Conservation (phyloP, 805 yeast species). For the Dipodascopsis tothii region DNA sequence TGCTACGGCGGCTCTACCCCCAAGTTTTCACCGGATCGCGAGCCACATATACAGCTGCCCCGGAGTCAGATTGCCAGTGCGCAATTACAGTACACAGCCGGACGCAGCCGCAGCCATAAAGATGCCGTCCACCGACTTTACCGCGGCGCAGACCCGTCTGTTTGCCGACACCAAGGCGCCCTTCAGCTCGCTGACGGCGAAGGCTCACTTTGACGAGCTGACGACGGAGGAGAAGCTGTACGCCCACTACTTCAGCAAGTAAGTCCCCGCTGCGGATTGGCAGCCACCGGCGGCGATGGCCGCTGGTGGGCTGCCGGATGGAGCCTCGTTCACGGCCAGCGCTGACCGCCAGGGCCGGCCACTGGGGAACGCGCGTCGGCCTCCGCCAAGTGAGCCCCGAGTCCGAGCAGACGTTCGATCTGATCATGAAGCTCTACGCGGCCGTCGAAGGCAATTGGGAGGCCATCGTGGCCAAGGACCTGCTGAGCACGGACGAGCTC, state of each 20-base stretch:
- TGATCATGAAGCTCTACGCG: conserved; percentile 55
- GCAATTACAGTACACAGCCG: no score
- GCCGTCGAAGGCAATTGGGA: conserved; percentile 43
- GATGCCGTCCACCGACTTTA: no score
- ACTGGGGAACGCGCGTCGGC: conserved; percentile 73
- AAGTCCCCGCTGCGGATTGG: neutral
- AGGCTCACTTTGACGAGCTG: conserved; percentile 59
- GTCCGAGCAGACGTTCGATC: conserved; percentile 65
- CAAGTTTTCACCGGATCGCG: no score
- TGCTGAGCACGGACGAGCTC: conserved; percentile 35
- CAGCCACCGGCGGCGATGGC: no score
- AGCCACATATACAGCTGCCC: no score
- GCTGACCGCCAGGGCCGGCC: conserved; percentile 47
- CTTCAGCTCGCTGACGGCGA: conserved; percentile 60
- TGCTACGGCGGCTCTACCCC: no score
- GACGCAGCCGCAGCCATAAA: no score
- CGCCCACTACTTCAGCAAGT: conserved; percentile 71
- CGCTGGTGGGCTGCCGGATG: no score
- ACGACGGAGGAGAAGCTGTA: conserved; percentile 55
- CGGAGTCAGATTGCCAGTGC: no score
- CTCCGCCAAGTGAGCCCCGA: conserved; percentile 77
- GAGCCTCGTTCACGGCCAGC: no score
- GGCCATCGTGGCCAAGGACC: conserved; percentile 34
- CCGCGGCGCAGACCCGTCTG: neutral
- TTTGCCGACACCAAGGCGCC: conserved; percentile 61